Conservation (phyloP, 257 asterid species). For the Solanum lycopersicoides region DNA sequence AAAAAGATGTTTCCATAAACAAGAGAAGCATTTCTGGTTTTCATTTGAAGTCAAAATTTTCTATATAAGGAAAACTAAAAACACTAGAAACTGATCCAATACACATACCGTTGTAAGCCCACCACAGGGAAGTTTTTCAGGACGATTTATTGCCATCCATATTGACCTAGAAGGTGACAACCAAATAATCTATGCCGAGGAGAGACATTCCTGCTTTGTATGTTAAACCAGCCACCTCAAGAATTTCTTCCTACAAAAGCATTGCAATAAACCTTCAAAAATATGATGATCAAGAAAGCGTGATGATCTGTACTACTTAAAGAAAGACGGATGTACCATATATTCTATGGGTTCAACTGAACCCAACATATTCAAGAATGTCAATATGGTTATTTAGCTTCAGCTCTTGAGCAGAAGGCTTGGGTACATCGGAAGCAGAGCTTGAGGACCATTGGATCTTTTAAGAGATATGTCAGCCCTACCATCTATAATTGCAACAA, state of each 20-base stretch:
- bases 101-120: constrained; percentile 83
- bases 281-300: background rate
- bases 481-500: constrained; percentile 92
- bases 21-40: too few species aligned
- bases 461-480: constrained; percentile 93
- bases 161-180: constrained; percentile 98
- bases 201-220: background rate
- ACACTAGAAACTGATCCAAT: background rate
- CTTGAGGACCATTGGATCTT: constrained; percentile 80
- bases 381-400: constrained; percentile 29
- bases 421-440: constrained; percentile 61
- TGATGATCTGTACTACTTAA: background rate
- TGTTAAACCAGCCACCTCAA: too few species aligned
- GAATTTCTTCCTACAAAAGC: too few species aligned
- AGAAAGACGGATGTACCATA: background rate
- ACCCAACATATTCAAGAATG: background rate
- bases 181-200: background rate
- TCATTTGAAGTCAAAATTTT: too few species aligned
- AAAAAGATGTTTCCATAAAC: too few species aligned
- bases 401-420: constrained; percentile 76
- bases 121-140: constrained; percentile 98
- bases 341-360: background rate
- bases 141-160: constrained; percentile 95
- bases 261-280: too few species aligned
- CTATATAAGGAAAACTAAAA: too few species aligned